Percentiles rank a stretch among this genome's conserved stretches.
phyloP scores from a whole-genome alignment of 352 stramenopile genomes.

The Globisporangium radiosum region DNA sequence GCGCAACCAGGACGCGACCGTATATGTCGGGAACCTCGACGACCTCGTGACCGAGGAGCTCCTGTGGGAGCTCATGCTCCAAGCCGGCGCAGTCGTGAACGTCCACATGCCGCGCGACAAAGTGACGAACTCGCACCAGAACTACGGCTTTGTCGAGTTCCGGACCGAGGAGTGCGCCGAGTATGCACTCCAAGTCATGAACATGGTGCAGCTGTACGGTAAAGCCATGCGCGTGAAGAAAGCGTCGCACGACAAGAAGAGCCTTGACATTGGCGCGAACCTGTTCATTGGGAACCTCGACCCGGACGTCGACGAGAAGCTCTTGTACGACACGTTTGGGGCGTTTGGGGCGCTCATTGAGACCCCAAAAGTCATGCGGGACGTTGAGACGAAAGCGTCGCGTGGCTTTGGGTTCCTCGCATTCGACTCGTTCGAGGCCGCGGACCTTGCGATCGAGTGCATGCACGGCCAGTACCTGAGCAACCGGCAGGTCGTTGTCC shows the following conservation, averaged over 20 bases:
- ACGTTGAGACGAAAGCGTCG: slow-evolving; percentile 88
- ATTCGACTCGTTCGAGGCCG: slow-evolving; percentile 96
- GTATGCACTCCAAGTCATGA: slow-evolving; percentile 98
- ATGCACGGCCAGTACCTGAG: slow-evolving; percentile 99
- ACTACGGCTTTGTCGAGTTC: slow-evolving; percentile 99
- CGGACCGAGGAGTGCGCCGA: slow-evolving; percentile 95
- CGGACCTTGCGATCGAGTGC: slow-evolving; percentile 98
- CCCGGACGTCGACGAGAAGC: slow-evolving; percentile 97
- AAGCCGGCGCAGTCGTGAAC: slow-evolving; percentile 94
- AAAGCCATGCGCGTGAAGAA: slow-evolving; percentile 96
- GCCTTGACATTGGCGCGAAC: slow-evolving; percentile 97
- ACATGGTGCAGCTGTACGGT: slow-evolving; percentile 98
- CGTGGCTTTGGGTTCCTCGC: slow-evolving; percentile 97
- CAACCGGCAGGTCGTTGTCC: slow-evolving; percentile 96
- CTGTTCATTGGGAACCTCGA: slow-evolving; percentile 97
- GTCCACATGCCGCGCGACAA: slow-evolving; percentile 99
- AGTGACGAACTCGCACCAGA: slow-evolving; percentile 91
- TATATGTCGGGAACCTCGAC: slow-evolving; percentile 98
- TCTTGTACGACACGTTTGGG: slow-evolving; percentile 99
- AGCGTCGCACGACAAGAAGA: slow-evolving; percentile 93
- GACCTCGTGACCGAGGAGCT: slow-evolving; percentile 94
- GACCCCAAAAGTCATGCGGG: slow-evolving; percentile 94
- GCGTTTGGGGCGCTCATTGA: slow-evolving; percentile 97
- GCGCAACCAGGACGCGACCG: slow-evolving; percentile 94
- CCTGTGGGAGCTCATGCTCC: slow-evolving; percentile 94